A percentile compares a stretch with the other conserved stretches of the same genome.
phyloP scores from a whole-genome alignment of 2,329 filamentous ascomycete species.

The Colletotrichum liriopes region DNA sequence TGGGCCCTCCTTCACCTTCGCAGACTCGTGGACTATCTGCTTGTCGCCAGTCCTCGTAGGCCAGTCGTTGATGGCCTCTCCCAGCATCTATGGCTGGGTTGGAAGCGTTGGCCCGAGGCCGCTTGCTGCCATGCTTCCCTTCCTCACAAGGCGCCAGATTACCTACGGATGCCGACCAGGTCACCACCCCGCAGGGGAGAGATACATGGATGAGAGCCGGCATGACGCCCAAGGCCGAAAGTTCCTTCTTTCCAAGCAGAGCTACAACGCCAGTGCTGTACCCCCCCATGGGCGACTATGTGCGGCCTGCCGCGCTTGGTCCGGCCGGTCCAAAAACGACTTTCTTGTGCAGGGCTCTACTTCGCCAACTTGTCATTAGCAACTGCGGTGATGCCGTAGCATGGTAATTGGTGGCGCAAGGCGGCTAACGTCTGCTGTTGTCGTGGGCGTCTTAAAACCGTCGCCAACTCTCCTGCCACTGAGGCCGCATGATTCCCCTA shows the following conservation, averaged over 20 bases:
- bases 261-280: background rate
- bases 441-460: background rate
- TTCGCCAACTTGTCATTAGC: background rate
- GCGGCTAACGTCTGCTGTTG: background rate
- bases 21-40: background rate
- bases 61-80: slow-evolving; percentile 7
- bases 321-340: background rate
- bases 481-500: background rate
- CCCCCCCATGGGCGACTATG: background rate
- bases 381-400: background rate
- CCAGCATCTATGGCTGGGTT: background rate
- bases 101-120: background rate
- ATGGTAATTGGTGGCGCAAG: background rate
- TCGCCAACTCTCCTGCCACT: background rate
- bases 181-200: background rate
- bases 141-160: background rate
- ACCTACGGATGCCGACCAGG: background rate
- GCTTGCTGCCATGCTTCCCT: background rate
- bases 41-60: background rate
- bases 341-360: background rate
- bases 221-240: background rate
- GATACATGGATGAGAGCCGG: background rate
- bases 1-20: slow-evolving; percentile 13
- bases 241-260: background rate
- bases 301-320: background rate